These are phyloP conservation scores for Calonectria pauciramosa DNA, from an alignment of 2,329 filamentous ascomycete species.

Conservation along the genomic window DNA sequence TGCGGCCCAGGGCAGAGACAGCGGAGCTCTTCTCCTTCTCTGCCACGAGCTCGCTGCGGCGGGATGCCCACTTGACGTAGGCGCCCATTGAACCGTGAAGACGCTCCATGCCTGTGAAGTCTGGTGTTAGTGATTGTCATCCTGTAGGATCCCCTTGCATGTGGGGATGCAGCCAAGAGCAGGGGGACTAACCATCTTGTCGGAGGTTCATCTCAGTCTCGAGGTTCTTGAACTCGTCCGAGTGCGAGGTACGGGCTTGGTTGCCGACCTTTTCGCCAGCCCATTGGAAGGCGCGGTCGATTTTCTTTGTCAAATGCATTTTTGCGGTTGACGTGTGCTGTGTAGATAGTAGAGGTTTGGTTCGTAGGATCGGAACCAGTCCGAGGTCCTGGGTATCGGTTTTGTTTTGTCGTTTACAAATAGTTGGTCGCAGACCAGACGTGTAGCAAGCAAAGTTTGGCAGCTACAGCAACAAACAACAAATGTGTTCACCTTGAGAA, in stretches of 20 bases:
- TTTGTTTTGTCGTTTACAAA: constrained; percentile 18
- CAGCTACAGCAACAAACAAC: background rate
- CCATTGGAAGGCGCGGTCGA: constrained; percentile 98
- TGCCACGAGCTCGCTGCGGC: constrained; percentile 82
- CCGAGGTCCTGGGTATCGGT: constrained; percentile 33
- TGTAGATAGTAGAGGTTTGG: constrained; percentile 6
- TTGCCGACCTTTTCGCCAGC: constrained; percentile 95
- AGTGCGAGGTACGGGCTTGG: constrained; percentile 87
- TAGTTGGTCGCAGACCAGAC: constrained; percentile 12
- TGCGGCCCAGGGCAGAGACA: constrained; percentile 82
- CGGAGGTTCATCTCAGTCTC: constrained; percentile 92
- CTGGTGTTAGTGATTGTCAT: constrained; percentile 21
- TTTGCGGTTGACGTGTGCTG: constrained; percentile 31
- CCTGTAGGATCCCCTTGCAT: background rate
- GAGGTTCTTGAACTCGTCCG: constrained; percentile 91
- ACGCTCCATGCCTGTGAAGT: constrained; percentile 82
- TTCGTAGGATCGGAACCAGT: constrained; percentile 41
- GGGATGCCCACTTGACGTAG: constrained; percentile 90
- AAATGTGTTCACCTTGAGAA: constrained; percentile 7
- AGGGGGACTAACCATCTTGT: constrained; percentile 78
- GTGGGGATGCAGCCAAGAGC: background rate
- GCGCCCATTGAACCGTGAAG: constrained; percentile 87
- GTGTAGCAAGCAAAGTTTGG: background rate
- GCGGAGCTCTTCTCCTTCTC: constrained; percentile 91
- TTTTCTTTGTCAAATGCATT: constrained; percentile 81